Percentiles rank a stretch among this genome's conserved stretches.
Evolutionary conservation across 345 rosid genomes (phyloP).

Genomic region (Citrus unshiu): DNA sequence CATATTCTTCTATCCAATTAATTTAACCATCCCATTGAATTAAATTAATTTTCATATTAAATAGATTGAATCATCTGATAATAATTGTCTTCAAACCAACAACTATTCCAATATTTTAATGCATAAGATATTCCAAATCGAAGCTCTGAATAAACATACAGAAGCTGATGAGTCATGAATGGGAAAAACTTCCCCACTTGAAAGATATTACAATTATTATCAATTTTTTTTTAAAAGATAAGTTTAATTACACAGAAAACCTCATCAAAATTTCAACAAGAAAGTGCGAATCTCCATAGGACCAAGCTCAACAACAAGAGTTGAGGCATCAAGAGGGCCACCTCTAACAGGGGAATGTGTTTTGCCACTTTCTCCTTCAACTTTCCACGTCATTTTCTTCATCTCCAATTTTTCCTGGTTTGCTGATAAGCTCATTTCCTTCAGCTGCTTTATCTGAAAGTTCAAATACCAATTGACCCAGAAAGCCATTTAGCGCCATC

Average conservation of each 20-base stretch:
- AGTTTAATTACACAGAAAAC: too few species aligned
- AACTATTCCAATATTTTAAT: not conserved
- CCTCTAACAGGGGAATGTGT: not conserved
- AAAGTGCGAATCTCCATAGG: constrained; percentile 18
- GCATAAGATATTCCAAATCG: not conserved
- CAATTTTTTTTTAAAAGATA: too few species aligned
- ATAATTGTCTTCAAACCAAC: not conserved
- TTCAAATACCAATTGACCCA: not conserved
- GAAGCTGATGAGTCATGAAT: not conserved
- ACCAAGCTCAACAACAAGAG: constrained; percentile 9
- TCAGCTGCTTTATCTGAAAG: constrained; percentile 54
- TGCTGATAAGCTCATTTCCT: constrained; percentile 68
- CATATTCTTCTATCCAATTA: not conserved
- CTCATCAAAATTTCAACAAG: constrained; percentile 8
- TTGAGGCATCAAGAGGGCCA: not conserved
- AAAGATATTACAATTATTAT: not conserved
- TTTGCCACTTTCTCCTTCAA: not conserved
- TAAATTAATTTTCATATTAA: not conserved
- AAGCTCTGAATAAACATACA: not conserved
- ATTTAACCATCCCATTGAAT: not conserved
- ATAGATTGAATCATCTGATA: not conserved
- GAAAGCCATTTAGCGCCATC: not conserved
- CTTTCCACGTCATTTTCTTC: constrained; percentile 11
- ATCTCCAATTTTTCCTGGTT: constrained; percentile 52
- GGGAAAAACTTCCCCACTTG: not conserved